Evolutionary conservation across 495 filamentous ascomycete species (phyloP).

Genomic region (Aspergillus homomorphus): DNA sequence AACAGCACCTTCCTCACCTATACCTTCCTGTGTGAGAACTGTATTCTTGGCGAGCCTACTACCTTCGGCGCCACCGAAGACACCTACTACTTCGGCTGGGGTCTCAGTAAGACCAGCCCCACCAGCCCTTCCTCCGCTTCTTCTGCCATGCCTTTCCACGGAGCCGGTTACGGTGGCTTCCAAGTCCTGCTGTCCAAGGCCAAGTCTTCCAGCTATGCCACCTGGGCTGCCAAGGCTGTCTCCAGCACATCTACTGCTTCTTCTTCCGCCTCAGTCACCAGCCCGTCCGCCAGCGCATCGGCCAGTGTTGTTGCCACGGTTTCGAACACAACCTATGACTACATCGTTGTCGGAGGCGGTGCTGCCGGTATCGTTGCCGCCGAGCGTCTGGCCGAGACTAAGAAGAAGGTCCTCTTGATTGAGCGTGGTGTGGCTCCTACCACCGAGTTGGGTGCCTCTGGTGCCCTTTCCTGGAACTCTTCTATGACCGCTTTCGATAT

Average conservation of each 20-base stretch:
- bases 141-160: constrained; percentile 27
- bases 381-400: constrained; percentile 60
- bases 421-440: constrained; percentile 28
- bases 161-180: constrained; percentile 33
- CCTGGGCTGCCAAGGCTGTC: constrained; percentile 26
- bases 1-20: constrained; percentile 37
- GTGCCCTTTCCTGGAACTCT: constrained; percentile 23
- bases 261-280: constrained; percentile 8
- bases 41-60: constrained; percentile 22
- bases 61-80: constrained; percentile 18
- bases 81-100: constrained; percentile 28
- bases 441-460: constrained; percentile 13
- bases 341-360: constrained; percentile 25
- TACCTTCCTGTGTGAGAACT: constrained; percentile 37
- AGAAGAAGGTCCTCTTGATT: constrained; percentile 33
- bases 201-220: constrained; percentile 26
- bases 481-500: constrained; percentile 68
- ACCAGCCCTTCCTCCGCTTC: constrained; percentile 16
- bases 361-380: constrained; percentile 41
- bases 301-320: constrained; percentile 12
- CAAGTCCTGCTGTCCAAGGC: constrained; percentile 27
- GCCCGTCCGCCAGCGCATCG: constrained; percentile 9
- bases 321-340: constrained; percentile 20
- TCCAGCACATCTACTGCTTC: constrained; percentile 1
- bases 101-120: constrained; percentile 21